A percentile compares a stretch with the other conserved stretches of the same genome.
phyloP scores from a whole-genome alignment of 208 protist species.

The Trypanosoma theileri region DNA sequence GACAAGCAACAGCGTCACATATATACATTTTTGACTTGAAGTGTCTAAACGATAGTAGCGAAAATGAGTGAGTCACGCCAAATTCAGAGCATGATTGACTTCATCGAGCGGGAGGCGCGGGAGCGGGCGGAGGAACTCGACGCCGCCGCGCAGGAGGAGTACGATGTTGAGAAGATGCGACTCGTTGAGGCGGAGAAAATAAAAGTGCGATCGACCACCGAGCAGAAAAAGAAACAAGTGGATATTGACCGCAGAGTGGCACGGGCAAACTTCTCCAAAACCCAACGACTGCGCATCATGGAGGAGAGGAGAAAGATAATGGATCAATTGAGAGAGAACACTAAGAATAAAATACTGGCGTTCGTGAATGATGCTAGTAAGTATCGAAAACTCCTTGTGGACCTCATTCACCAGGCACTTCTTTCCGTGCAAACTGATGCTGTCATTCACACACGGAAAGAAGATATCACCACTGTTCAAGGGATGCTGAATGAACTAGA shows the following conservation, averaged over 20 bases:
- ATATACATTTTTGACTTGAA: constrained; percentile 1
- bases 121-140: constrained; percentile 90
- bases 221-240: constrained; percentile 84
- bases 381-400: constrained; percentile 68
- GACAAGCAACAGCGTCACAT: not conserved
- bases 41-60: constrained; percentile 16
- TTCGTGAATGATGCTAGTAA: constrained; percentile 51
- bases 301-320: constrained; percentile 78
- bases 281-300: constrained; percentile 81
- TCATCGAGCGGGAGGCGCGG: constrained; percentile 92
- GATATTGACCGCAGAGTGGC: constrained; percentile 83
- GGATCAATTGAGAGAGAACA: constrained; percentile 72
- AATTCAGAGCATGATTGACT: constrained; percentile 94
- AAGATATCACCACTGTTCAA: constrained; percentile 60
- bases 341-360: constrained; percentile 53
- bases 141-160: constrained; percentile 88
- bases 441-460: constrained; percentile 65
- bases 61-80: constrained; percentile 87
- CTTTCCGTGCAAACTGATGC: constrained; percentile 72
- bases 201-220: constrained; percentile 71
- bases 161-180: constrained; percentile 90
- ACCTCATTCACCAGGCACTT: constrained; percentile 75
- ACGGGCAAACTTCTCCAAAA: constrained; percentile 84
- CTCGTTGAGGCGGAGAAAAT: constrained; percentile 84
- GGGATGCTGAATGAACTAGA: constrained; percentile 52